Evolutionary conservation across 129 eudicot genomes (phyloP), one percentile per base, ranked within the genome.

Genomic region (Solidago caesia): DNA sequence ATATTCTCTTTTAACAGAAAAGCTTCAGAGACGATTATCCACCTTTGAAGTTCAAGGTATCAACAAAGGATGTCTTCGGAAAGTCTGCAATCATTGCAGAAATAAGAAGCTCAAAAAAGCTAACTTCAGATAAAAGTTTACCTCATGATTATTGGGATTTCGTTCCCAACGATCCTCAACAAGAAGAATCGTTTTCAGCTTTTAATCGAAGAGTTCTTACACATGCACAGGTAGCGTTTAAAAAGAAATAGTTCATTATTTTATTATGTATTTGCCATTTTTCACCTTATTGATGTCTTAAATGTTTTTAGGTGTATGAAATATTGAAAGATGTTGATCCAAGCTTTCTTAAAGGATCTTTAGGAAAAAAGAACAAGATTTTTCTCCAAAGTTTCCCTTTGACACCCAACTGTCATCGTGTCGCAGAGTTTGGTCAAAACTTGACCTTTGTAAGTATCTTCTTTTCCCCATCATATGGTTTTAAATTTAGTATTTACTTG

Each of bases 321-420:
- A 75, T 94, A 49, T 70, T 94, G 76, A 86, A 81, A 68, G 88
- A 88, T 60, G 85, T 94, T 71, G 73, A 84, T 65, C 82, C 75
- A 43, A 71, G 64, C 60, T 68, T 81, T 70, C 70, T 94, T 66
- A 73, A 87, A 73, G 85, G 77, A 53, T 58, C 85, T 58, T 33
- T 83, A 62, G 82, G 77, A 39, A 76, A 83, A 59, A 84, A 72
- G 61, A 86, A 87, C 64, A 77, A 81, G 79, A 84, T 94, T 55
- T 87, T 94, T 58, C 82, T 88, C 57, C 84, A 84, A 81, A 71
- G 84, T 74, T 82, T 90, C 74, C 96, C 86, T 8, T 79, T 94
- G 72, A 94, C 98, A 6, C 98, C 98, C 21, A 94, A 94, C 76
- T 82, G 87, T 75, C 96, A 88, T 51, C 93, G 98, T 14, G 88